Evolutionary conservation across 257 asterid genomes (phyloP).

Genomic region (Nicotiana benthamiana): DNA sequence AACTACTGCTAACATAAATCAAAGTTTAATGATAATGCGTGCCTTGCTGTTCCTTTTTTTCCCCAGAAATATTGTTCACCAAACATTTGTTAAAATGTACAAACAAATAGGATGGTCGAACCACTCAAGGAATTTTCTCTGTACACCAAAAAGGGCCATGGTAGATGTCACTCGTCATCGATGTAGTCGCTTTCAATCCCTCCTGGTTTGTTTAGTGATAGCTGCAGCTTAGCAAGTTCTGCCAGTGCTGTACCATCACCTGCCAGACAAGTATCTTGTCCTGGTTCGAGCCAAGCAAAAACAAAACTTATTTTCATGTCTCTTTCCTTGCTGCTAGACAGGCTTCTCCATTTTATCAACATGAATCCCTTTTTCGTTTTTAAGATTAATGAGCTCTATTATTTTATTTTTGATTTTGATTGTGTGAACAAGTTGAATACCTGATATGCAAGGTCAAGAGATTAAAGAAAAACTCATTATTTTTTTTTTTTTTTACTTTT

Average conservation of each 20-base stretch:
- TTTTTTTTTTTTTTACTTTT: neutral
- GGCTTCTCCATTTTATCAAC: neutral
- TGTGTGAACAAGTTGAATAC: neutral
- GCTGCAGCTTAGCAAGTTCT: neutral
- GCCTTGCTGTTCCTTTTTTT: neutral
- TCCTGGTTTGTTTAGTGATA: neutral
- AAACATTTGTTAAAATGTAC: neutral
- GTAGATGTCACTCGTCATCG: neutral
- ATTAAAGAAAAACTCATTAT: neutral
- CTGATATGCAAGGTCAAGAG: neutral
- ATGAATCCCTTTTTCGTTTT: neutral
- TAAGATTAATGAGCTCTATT: neutral
- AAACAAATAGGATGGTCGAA: neutral
- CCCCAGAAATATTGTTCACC: neutral
- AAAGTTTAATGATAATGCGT: neutral
- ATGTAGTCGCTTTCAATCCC: neutral
- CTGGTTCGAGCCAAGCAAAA: neutral
- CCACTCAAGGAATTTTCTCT: neutral
- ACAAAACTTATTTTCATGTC: neutral
- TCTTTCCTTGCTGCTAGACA: neutral
- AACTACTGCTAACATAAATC: neutral
- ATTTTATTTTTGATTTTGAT: neutral
- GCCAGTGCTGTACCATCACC: neutral
- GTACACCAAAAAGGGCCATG: neutral
- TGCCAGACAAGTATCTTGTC: neutral